Percentiles rank a stretch among this genome's conserved stretches.
phyloP scores from a whole-genome alignment of 805 yeast species.

The Zygotorulaspora chibaensis region DNA sequence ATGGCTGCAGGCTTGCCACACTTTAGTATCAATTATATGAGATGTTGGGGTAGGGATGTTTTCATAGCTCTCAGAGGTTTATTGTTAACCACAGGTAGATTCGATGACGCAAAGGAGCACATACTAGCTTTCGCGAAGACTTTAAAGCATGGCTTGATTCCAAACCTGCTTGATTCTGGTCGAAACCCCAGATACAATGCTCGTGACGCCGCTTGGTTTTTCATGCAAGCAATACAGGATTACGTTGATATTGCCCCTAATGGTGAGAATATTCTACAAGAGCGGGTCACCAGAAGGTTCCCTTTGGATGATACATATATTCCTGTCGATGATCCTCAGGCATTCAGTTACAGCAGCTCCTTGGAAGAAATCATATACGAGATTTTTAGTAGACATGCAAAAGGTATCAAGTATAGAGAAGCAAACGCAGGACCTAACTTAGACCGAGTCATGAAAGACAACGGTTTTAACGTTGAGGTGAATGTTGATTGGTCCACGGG shows the following conservation, averaged over 20 bases:
- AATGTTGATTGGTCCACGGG: conserved; percentile 88
- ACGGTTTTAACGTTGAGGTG: conserved; percentile 83
- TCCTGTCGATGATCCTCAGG: conserved; percentile 61
- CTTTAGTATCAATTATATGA: conserved; percentile 84
- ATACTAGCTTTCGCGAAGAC: conserved; percentile 86
- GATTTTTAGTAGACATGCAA: conserved; percentile 81
- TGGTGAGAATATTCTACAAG: conserved; percentile 64
- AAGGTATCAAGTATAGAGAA: conserved; percentile 81
- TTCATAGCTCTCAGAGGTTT: conserved; percentile 85
- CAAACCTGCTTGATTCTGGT: conserved; percentile 89
- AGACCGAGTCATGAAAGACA: conserved; percentile 88
- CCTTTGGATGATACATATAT: conserved; percentile 84
- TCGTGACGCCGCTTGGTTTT: conserved; percentile 96
- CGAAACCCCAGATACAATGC: conserved; percentile 93
- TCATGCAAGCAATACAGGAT: conserved; percentile 82
- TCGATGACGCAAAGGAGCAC: conserved; percentile 73
- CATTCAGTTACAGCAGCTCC: conserved; percentile 67
- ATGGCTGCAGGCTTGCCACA: conserved; percentile 97
- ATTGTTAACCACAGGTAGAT: conserved; percentile 70
- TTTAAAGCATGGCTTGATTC: conserved; percentile 90
- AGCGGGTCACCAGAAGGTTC: conserved; percentile 73
- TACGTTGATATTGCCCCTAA: conserved; percentile 64
- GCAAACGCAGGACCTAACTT: conserved; percentile 89
- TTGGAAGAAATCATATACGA: conserved; percentile 79
- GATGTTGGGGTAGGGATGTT: conserved; percentile 98